These are phyloP conservation scores for Sclerotinia glacialis DNA, from an alignment of 2,329 filamentous ascomycete species.

Conservation along the genomic window DNA sequence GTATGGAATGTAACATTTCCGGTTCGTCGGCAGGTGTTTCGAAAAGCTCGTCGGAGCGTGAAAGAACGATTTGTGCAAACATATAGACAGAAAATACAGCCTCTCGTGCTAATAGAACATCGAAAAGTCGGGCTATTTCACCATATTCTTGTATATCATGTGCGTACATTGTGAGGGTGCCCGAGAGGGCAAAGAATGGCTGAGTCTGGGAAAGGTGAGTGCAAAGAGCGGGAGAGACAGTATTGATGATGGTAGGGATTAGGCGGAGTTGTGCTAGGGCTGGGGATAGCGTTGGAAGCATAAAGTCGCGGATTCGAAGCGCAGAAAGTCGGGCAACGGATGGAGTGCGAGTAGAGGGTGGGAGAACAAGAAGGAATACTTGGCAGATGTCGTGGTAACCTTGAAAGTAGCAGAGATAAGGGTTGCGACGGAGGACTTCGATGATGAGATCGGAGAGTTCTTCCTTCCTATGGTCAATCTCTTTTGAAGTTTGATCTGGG, in stretches of 20 bases:
- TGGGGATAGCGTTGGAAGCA: conserved; percentile 83
- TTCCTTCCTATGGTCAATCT: conserved; percentile 67
- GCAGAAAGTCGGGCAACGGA: conserved; percentile 80
- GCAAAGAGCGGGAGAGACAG: conserved; percentile 69
- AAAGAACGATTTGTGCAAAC: conserved; percentile 83
- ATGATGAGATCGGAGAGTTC: conserved; percentile 80
- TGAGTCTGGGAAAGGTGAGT: conserved; percentile 73
- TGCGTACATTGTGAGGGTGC: conserved; percentile 91
- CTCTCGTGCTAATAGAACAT: conserved; percentile 82
- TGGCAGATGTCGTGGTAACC: conserved; percentile 99
- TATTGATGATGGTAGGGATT: conserved; percentile 75
- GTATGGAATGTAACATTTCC: conserved; percentile 85
- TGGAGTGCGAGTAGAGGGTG: conserved; percentile 55
- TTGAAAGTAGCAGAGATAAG: conserved; percentile 92
- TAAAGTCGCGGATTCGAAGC: conserved; percentile 92
- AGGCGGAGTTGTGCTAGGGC: conserved; percentile 83
- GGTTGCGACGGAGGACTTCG: conserved; percentile 74
- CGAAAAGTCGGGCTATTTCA: conserved; percentile 87
- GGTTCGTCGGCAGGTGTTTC: conserved; percentile 78
- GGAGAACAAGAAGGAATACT: conserved; percentile 84
- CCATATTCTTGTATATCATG: conserved; percentile 90
- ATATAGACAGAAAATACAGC: conserved; percentile 89
- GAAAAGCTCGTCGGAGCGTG: conserved; percentile 79
- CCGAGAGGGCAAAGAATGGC: conserved; percentile 91
- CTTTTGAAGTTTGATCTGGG: conserved; percentile 65